A percentile compares a stretch with the other conserved stretches of the same genome.
phyloP scores from a whole-genome alignment of 2,329 filamentous ascomycete genomes.

The Pleomassaria siparia region DNA sequence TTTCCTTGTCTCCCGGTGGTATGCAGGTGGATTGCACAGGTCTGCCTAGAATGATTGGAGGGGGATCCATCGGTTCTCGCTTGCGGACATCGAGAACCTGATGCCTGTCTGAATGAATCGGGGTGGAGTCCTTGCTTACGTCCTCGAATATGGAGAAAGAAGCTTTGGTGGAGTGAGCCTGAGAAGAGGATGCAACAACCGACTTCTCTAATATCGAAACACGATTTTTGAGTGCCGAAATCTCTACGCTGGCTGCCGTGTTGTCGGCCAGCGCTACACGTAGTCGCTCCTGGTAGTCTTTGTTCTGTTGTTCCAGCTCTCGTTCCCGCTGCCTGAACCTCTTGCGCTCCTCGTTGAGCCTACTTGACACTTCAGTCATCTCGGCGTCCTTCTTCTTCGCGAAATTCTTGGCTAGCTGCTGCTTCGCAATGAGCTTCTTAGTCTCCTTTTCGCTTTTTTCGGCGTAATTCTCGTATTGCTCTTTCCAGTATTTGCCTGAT shows the following conservation, averaged over 20 bases:
- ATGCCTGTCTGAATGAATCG: conserved; percentile 10
- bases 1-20: conserved; percentile 32
- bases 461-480: conserved; percentile 73
- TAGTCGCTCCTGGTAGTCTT: conserved; percentile 44
- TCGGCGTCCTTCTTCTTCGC: conserved; percentile 76
- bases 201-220: conserved; percentile 33
- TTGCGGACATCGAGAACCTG: conserved; percentile 8
- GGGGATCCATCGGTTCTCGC: neutral
- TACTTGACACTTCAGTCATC: conserved; percentile 64
- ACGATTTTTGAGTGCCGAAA: conserved; percentile 36
- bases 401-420: conserved; percentile 76
- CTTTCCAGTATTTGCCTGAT: conserved; percentile 79
- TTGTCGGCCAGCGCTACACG: conserved; percentile 38
- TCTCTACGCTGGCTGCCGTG: conserved; percentile 32
- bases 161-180: conserved; percentile 16
- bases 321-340: conserved; percentile 67
- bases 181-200: conserved; percentile 16
- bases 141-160: conserved; percentile 38
- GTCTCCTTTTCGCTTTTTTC: conserved; percentile 72
- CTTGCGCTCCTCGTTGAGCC: conserved; percentile 68
- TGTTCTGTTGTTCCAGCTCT: conserved; percentile 62
- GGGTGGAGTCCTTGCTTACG: conserved; percentile 20
- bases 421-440: conserved; percentile 76
- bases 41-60: conserved; percentile 7
- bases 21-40: conserved; percentile 13